These are phyloP conservation scores for Dioscorea zingiberensis DNA, from an alignment of 106 monocot genomes.

Conservation along the genomic window DNA sequence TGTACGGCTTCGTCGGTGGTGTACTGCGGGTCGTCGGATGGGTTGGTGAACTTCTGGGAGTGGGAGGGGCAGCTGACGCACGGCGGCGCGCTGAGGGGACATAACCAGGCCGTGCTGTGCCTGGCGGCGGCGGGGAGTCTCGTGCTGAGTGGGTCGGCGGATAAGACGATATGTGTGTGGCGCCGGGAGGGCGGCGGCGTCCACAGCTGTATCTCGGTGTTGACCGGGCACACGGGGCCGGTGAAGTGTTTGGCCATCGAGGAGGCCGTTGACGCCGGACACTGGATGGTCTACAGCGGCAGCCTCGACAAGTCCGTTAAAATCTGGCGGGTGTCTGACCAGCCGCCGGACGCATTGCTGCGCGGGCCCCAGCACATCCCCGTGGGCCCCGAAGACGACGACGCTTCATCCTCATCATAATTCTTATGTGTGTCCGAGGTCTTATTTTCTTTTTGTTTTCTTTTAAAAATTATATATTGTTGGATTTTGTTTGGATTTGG, in stretches of 20 bases:
- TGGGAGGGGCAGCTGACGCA: constrained; percentile 11
- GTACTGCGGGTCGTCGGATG: constrained; percentile 68
- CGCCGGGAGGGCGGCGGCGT: constrained; percentile 16
- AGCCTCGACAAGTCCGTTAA: constrained; percentile 53
- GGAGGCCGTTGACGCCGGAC: constrained; percentile 3
- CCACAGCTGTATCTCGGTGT: constrained; percentile 49
- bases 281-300: constrained; percentile 56
- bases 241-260: constrained; percentile 52
- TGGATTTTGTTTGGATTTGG: too few relatives aligned
- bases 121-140: constrained; percentile 35
- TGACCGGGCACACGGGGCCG: constrained; percentile 39
- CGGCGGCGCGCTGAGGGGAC: constrained; percentile 28
- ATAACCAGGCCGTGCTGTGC: constrained; percentile 57
- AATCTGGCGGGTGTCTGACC: constrained; percentile 54
- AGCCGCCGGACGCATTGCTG: constrained; percentile 2
- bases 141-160: constrained; percentile 52
- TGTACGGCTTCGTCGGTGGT: constrained; percentile 21
- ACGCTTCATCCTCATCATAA: too few relatives aligned
- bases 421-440: too few relatives aligned
- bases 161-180: constrained; percentile 69
- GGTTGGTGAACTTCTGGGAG: constrained; percentile 47
- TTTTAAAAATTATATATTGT: too few relatives aligned
- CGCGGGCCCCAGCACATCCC: constrained; percentile 2
- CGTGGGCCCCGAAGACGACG: neutral
- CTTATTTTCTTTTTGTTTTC: too few relatives aligned